Conservation (phyloP, 2,329 filamentous ascomycete species). For the Alternaria atra region DNA sequence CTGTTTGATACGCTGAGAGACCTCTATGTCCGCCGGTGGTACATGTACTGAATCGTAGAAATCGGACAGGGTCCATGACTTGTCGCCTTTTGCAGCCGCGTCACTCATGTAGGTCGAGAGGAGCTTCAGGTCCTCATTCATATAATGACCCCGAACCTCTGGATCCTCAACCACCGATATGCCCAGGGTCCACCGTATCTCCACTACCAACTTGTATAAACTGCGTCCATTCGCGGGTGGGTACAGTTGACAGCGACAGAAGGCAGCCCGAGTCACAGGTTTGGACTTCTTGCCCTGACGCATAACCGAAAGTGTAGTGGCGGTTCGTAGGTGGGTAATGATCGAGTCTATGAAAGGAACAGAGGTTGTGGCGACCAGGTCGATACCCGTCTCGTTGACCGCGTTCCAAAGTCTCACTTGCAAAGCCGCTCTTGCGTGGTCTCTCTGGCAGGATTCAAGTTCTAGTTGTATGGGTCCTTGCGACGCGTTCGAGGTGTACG, state of each 20-base stretch:
- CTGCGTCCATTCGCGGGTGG: constrained; percentile 10
- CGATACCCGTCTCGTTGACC: constrained; percentile 20
- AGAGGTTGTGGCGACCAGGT: constrained; percentile 31
- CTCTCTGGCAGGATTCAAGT: constrained; percentile 32
- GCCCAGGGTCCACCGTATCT: constrained; percentile 43
- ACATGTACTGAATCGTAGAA: constrained; percentile 77
- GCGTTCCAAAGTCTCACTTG: constrained; percentile 30
- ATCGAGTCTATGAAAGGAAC: constrained; percentile 28
- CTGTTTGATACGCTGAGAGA: constrained; percentile 43
- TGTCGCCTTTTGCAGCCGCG: constrained; percentile 13
- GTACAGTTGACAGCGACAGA: constrained; percentile 35
- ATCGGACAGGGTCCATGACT: constrained; percentile 60
- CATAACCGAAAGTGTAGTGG: constrained; percentile 28
- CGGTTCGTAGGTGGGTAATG: constrained; percentile 31
- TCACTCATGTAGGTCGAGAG: constrained; percentile 37
- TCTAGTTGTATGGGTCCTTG: constrained; percentile 25
- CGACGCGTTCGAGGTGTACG: not conserved
- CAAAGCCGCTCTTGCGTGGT: constrained; percentile 18
- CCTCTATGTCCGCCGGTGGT: constrained; percentile 57
- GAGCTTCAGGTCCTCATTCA: constrained; percentile 38
- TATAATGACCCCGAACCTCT: constrained; percentile 19
- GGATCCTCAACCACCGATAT: constrained; percentile 39
- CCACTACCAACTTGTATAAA: constrained; percentile 30
- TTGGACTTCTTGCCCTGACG: constrained; percentile 28
- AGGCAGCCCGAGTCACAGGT: constrained; percentile 32